These are phyloP conservation scores for Melanomma pulvis-pyrius DNA, from an alignment of 495 filamentous ascomycete species.

Conservation along the genomic window DNA sequence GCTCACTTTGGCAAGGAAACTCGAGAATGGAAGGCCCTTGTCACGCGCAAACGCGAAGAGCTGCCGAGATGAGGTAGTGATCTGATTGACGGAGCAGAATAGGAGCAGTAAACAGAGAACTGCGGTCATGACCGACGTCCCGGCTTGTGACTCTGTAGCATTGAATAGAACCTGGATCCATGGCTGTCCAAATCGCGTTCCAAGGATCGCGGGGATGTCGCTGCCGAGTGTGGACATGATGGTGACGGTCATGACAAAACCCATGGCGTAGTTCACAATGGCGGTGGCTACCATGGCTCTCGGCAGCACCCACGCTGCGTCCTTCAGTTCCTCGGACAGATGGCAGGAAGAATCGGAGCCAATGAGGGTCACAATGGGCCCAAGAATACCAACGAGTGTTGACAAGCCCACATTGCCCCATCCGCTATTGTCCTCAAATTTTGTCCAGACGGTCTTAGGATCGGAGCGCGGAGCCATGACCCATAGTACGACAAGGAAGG, in stretches of 20 bases:
- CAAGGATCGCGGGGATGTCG: conserved; percentile 39
- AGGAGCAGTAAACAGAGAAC: conserved; percentile 42
- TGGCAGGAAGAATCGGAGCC: conserved; percentile 42
- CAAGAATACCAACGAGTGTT: conserved; percentile 38
- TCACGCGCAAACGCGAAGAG: conserved; percentile 38
- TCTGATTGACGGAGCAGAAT: conserved; percentile 48
- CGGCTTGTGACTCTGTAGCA: conserved; percentile 29
- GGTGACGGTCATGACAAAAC: conserved; percentile 40
- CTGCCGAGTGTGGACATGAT: conserved; percentile 39
- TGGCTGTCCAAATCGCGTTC: conserved; percentile 35
- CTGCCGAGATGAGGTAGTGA: conserved; percentile 41
- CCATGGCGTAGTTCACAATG: conserved; percentile 33
- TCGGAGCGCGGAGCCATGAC: conserved; percentile 34
- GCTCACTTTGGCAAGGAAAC: conserved; percentile 6
- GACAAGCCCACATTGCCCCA: conserved; percentile 42
- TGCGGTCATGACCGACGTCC: conserved; percentile 29
- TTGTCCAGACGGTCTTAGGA: conserved; percentile 34
- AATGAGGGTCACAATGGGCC: conserved; percentile 35
- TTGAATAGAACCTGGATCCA: conserved; percentile 40
- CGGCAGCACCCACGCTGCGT: conserved; percentile 38
- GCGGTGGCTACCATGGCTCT: conserved; percentile 33
- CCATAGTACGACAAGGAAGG: conserved; percentile 41
- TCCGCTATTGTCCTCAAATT: conserved; percentile 39
- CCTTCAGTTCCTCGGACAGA: conserved; percentile 41
- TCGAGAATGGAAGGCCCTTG: conserved; percentile 10